A percentile compares a stretch with the other conserved stretches of the same genome.
phyloP scores from a whole-genome alignment of 257 asterid genomes.

The Cruciata laevipes region DNA sequence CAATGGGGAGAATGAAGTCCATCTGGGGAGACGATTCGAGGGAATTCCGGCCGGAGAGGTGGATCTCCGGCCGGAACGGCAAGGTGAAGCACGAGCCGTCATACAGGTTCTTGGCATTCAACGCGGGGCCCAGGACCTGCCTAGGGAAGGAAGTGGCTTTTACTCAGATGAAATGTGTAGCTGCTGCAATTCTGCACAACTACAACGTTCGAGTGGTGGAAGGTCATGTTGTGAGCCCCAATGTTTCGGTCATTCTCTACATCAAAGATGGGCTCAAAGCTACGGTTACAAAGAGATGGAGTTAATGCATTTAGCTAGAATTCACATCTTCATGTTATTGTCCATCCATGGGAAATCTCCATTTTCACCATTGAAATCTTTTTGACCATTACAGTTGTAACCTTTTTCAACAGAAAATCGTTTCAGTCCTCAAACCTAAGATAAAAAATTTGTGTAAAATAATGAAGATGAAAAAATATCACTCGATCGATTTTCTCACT shows the following conservation, averaged over 20 bases:
- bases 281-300: slow-evolving; percentile 42
- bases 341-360: background rate
- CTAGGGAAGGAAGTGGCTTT: slow-evolving; percentile 58
- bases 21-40: slow-evolving; percentile 41
- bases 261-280: slow-evolving; percentile 63
- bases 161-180: slow-evolving; percentile 40
- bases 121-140: slow-evolving; percentile 54
- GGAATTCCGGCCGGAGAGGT: slow-evolving; percentile 48
- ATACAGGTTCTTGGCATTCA: slow-evolving; percentile 41
- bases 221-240: slow-evolving; percentile 44
- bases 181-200: slow-evolving; percentile 47
- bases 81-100: slow-evolving; percentile 41
- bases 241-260: slow-evolving; percentile 56
- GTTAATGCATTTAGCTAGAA: background rate
- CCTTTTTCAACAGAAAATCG: too few species aligned
- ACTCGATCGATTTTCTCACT: too few species aligned
- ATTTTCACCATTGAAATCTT: background rate
- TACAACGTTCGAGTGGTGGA: slow-evolving; percentile 39
- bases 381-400: too few species aligned
- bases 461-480: too few species aligned
- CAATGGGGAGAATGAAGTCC: slow-evolving; percentile 40
- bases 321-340: background rate
- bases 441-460: too few species aligned
- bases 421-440: too few species aligned
- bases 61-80: slow-evolving; percentile 36